Evolutionary conservation across 1,284 basidiomycete genomes (phyloP).

Genomic region (Stygiomarasmius scandens): DNA sequence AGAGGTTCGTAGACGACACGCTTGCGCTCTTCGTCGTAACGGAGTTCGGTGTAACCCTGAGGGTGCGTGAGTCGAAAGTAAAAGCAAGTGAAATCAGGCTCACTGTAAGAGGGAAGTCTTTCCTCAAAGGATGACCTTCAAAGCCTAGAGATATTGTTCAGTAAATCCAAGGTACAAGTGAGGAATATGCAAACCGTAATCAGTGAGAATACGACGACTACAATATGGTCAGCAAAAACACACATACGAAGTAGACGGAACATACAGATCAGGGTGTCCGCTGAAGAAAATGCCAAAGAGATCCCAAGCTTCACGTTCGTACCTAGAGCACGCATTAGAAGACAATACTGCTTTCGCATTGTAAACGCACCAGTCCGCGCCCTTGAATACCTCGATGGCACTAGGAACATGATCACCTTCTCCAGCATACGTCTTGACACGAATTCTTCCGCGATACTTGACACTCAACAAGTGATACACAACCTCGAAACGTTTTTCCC

Average conservation of each 20-base stretch:
- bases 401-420: conserved; percentile 96
- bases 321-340: conserved; percentile 50
- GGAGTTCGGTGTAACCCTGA: conserved; percentile 94
- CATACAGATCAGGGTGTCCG: conserved; percentile 94
- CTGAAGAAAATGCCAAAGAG: conserved; percentile 97
- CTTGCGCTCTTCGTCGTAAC: conserved; percentile 98
- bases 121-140: conserved; percentile 96
- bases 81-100: conserved; percentile 23
- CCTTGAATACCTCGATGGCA: conserved; percentile 77
- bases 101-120: conserved; percentile 97
- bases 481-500: conserved; percentile 94
- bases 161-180: conserved; percentile 12
- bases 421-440: conserved; percentile 97
- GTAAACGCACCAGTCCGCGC: conserved; percentile 87
- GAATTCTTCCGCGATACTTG: conserved; percentile 76
- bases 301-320: conserved; percentile 98
- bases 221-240: conserved; percentile 14
- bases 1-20: conserved; percentile 98
- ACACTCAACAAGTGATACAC: conserved; percentile 95
- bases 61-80: conserved; percentile 9
- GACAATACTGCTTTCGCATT: neutral
- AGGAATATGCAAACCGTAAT: conserved; percentile 73
- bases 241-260: neutral
- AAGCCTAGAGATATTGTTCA: conserved; percentile 67
- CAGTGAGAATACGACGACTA: conserved; percentile 94